Evolutionary conservation across 768 basidiomycete genomes (phyloP).

Genomic region (Collybia nuda): DNA sequence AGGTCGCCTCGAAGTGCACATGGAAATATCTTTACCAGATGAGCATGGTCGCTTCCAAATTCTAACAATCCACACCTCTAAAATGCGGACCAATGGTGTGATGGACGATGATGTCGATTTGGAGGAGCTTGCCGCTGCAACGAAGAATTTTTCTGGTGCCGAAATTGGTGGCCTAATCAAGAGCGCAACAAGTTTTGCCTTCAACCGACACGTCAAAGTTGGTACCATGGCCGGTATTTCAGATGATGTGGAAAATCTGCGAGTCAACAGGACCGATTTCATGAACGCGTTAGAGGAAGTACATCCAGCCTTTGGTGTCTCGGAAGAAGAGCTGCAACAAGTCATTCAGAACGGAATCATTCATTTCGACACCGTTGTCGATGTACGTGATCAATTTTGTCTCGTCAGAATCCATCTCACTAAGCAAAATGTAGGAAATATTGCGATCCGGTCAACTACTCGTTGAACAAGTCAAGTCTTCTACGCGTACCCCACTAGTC

Average conservation of each 20-base stretch:
- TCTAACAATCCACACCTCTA: slow-evolving; percentile 89
- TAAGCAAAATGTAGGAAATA: slow-evolving; percentile 57
- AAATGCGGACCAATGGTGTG: slow-evolving; percentile 90
- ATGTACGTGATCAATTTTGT: slow-evolving; percentile 52
- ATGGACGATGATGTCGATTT: slow-evolving; percentile 89
- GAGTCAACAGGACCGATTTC: slow-evolving; percentile 87
- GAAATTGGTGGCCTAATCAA: slow-evolving; percentile 96
- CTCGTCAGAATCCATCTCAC: neutral
- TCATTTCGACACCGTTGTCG: slow-evolving; percentile 71
- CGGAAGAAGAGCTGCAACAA: slow-evolving; percentile 91
- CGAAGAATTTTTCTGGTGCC: slow-evolving; percentile 98
- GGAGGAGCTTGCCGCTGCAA: slow-evolving; percentile 72
- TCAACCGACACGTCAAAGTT: slow-evolving; percentile 96
- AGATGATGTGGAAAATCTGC: slow-evolving; percentile 90
- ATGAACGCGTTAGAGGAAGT: slow-evolving; percentile 90
- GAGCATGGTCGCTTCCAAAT: slow-evolving; percentile 92
- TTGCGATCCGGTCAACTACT: slow-evolving; percentile 84
- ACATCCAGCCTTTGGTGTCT: slow-evolving; percentile 95
- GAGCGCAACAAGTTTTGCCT: slow-evolving; percentile 97
- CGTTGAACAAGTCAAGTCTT: slow-evolving; percentile 91
- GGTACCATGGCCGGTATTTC: slow-evolving; percentile 97
- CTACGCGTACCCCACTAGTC: slow-evolving; percentile 88
- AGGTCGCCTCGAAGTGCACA: slow-evolving; percentile 98
- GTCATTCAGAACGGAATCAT: slow-evolving; percentile 98
- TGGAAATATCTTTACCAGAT: slow-evolving; percentile 98